Evolutionary conservation across 352 stramenopile genomes (phyloP).

Genomic region (Globisporangium splendens): DNA sequence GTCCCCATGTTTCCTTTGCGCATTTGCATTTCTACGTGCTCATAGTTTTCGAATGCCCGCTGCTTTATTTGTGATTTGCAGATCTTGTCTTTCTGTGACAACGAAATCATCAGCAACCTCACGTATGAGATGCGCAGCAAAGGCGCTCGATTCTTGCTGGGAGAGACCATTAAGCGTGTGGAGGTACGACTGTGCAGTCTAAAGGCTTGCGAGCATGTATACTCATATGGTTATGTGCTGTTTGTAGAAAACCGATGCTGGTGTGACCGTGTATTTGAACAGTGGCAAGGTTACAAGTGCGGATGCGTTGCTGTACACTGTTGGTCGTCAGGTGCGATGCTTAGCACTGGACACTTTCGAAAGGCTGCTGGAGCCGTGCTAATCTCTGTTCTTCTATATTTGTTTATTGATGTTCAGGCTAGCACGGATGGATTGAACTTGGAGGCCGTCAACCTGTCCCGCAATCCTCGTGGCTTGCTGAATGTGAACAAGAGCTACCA

Average conservation of each 20-base stretch:
- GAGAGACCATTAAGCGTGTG: conserved; percentile 73
- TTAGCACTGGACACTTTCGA: neutral
- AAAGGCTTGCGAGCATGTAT: neutral
- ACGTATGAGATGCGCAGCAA: conserved; percentile 90
- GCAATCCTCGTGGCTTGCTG: conserved; percentile 78
- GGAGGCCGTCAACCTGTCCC: conserved; percentile 70
- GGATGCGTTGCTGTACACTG: conserved; percentile 80
- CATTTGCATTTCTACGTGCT: neutral
- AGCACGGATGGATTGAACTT: conserved; percentile 82
- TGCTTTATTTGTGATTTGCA: conserved; percentile 15
- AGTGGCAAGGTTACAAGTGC: conserved; percentile 69
- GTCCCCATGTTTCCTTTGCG: conserved; percentile 12
- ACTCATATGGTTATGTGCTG: too few species aligned
- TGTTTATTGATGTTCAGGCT: conserved; percentile 22
- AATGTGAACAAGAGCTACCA: conserved; percentile 89
- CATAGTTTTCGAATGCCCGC: too few species aligned
- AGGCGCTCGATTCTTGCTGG: conserved; percentile 79
- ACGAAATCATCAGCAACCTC: conserved; percentile 84
- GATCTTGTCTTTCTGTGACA: conserved; percentile 83
- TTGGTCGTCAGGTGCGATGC: conserved; percentile 53
- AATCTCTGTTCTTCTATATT: neutral
- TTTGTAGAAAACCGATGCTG: conserved; percentile 37
- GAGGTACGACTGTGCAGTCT: conserved; percentile 34
- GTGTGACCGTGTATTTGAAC: conserved; percentile 72
- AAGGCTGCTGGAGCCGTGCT: neutral